Evolutionary conservation across 352 stramenopile species (phyloP).

Genomic region (Phytophthora quininea): DNA sequence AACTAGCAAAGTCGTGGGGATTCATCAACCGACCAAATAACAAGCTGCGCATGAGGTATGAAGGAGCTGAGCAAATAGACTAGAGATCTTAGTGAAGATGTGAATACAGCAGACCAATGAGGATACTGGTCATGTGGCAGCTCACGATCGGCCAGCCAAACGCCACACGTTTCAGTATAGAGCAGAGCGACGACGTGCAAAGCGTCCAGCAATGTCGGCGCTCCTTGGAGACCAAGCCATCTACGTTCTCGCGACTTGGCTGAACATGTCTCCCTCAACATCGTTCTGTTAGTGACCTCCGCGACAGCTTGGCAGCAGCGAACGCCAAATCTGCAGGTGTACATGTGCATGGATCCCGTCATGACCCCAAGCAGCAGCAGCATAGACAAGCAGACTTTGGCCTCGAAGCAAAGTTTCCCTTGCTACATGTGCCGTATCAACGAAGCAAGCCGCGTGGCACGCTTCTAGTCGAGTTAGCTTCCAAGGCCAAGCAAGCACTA

Average conservation of each 20-base stretch:
- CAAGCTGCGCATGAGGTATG: too few species aligned
- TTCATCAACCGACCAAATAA: constrained; percentile 8
- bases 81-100: neutral
- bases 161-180: too few species aligned
- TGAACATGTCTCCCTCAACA: constrained; percentile 1
- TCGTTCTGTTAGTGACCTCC: neutral
- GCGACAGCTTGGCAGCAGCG: neutral
- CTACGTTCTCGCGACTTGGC: neutral
- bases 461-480: too few species aligned
- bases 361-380: constrained; percentile 18
- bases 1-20: constrained; percentile 26
- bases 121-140: too few species aligned
- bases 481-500: too few species aligned
- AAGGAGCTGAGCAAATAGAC: neutral
- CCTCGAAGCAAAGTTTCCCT: neutral
- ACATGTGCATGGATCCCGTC: neutral
- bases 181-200: too few species aligned
- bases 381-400: constrained; percentile 3
- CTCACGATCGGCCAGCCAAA: too few species aligned
- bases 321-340: neutral
- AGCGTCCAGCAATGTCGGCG: too few species aligned
- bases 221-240: too few species aligned
- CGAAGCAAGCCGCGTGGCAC: too few species aligned
- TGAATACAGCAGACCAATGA: too few species aligned
- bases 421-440: too few species aligned